Percentiles rank a stretch among this genome's conserved stretches.
Conservation (phyloP, 2,329 filamentous ascomycete genomes). For the Ceratocystis harringtonii region DNA sequence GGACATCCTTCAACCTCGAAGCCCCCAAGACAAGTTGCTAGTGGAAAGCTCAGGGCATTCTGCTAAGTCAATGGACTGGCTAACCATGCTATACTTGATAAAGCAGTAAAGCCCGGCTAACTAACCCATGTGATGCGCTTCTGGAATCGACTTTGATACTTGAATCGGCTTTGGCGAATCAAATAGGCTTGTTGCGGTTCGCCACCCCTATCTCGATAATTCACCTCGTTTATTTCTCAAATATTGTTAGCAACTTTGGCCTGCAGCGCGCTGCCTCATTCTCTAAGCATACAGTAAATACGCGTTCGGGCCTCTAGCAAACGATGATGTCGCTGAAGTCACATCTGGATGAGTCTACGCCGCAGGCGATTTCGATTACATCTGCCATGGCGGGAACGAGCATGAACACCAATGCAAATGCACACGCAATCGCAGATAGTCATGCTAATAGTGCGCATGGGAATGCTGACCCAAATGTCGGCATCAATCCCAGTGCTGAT, state of each 20-base stretch:
- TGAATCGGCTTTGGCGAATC: not conserved
- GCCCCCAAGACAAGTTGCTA: not conserved
- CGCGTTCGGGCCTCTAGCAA: not conserved
- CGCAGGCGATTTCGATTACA: not conserved
- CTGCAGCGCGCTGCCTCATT: too few relatives aligned
- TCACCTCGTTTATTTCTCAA: too few relatives aligned
- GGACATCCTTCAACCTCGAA: not conserved
- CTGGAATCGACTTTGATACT: not conserved
- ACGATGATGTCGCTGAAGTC: not conserved
- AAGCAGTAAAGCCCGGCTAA: not conserved
- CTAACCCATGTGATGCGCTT: not conserved
- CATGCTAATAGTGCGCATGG: not conserved
- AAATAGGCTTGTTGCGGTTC: not conserved
- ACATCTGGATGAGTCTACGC: not conserved
- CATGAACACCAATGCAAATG: not conserved
- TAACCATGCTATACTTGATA: not conserved
- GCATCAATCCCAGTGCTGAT: not conserved
- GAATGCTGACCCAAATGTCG: not conserved
- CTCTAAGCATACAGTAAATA: not conserved
- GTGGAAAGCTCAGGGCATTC: not conserved
- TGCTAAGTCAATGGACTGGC: not conserved
- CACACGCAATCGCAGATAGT: not conserved
- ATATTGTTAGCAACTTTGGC: too few relatives aligned
- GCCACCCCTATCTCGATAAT: not conserved
- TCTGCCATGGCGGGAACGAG: not conserved